Evolutionary conservation across 805 yeast genomes (phyloP), one percentile per base, ranked within the genome.

Genomic region (Sungouiozyma ichnusensis): DNA sequence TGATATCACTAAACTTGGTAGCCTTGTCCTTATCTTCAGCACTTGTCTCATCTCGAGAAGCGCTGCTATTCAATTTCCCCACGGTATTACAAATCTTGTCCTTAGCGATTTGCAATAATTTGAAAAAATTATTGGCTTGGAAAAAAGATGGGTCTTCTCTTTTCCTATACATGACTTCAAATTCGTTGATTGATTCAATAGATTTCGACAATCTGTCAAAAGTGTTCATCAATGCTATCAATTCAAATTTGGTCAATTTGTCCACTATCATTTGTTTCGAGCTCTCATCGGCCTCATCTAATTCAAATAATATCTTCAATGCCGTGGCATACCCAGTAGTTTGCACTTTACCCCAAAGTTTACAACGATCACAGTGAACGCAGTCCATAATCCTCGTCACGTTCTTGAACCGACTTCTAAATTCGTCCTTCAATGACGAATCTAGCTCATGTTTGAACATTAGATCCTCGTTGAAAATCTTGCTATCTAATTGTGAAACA

Each of bases 301-400:
- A 64, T 60, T 90, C 97, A 60, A 92, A 86, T 45, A 92, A 67
- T 18, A 90, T 74, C 61, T 92, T 92, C 55, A 92, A 73, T 1
- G 96, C 94, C 7, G 99, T 92, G 16, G 97, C 99, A 62, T 92
- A 92, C 16, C 99, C 99, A 14, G 92, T 85, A 2, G 95, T 86
- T 67, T 92, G 98, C 24, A 92, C 76, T 63, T 92, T 92, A 8
- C 98, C 98, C 99, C 99, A 92, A 64, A 92, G 69, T 55, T 97
- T 76, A 63, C 99, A 92, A 58, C 97, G 73, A 60, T 92, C 98
- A 68, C 99, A 92, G 33, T 95, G 97, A 34, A 92, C 97, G 67
- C 99, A 92, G 62, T 90, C 96, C 97, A 92, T 92, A 36, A 92
- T 77, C 39, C 85, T 81, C 16, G 94, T 80, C 18, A 92, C 94